A percentile compares a stretch with the other conserved stretches of the same genome.
phyloP scores from a whole-genome alignment of 2,329 filamentous ascomycete species.

The Penicillium sp. region DNA sequence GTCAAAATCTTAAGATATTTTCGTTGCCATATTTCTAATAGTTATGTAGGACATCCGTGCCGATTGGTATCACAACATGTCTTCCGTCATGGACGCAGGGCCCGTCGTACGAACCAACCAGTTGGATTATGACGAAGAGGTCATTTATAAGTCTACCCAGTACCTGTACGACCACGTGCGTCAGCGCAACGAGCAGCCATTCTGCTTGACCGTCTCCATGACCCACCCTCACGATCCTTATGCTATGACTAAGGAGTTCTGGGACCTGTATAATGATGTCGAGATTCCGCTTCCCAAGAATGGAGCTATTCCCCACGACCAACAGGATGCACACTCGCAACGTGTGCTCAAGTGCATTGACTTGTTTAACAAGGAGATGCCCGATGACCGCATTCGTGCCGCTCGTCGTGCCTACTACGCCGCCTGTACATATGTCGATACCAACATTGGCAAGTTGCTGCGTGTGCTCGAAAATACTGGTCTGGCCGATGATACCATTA shows the following conservation, averaged over 20 bases:
- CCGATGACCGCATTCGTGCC: slow-evolving; percentile 79
- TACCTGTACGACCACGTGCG: slow-evolving; percentile 89
- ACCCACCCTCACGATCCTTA: slow-evolving; percentile 96
- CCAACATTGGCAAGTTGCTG: slow-evolving; percentile 82
- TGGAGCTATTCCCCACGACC: slow-evolving; percentile 67
- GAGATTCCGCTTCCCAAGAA: slow-evolving; percentile 82
- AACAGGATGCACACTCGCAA: slow-evolving; percentile 84
- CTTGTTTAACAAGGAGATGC: slow-evolving; percentile 78
- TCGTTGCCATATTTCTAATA: slow-evolving; percentile 2
- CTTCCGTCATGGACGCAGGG: slow-evolving; percentile 86
- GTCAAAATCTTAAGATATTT: slow-evolving; percentile 11
- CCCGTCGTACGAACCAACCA: slow-evolving; percentile 89
- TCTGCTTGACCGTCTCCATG: slow-evolving; percentile 86
- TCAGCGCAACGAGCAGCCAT: slow-evolving; percentile 73
- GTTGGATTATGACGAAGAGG: slow-evolving; percentile 92
- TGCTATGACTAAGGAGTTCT: slow-evolving; percentile 89
- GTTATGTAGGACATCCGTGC: slow-evolving; percentile 55
- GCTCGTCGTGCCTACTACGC: slow-evolving; percentile 89
- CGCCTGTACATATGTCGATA: slow-evolving; percentile 89
- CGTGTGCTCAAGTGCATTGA: slow-evolving; percentile 84
- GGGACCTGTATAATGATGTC: slow-evolving; percentile 85
- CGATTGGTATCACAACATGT: slow-evolving; percentile 97
- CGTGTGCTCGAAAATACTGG: slow-evolving; percentile 74
- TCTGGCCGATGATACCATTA: slow-evolving; percentile 79
- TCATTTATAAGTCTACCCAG: slow-evolving; percentile 87